Evolutionary conservation across 306 rosid species (phyloP), one percentile per base, ranked within the genome.

Genomic region (Prunus armeniaca): DNA sequence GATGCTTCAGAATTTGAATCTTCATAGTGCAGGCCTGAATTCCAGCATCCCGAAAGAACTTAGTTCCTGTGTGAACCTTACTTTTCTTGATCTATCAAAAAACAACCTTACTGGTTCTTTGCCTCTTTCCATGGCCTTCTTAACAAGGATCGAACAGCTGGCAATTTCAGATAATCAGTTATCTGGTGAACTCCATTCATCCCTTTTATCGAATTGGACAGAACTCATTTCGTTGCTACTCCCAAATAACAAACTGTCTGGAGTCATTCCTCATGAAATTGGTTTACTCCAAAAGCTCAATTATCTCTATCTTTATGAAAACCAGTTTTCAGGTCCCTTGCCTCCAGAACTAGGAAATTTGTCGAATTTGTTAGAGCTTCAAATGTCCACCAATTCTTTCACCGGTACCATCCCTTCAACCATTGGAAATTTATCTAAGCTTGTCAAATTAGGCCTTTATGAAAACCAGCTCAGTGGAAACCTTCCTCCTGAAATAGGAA

Each of bases 401-500:
- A 18, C 56, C 0, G 38, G 72, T 46, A 12, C 56, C 20, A 45
- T 67, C 14, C 72, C 72, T 41, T 49, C 25, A 7, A 19, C 76
- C 6, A 15, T 69, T 25, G 30, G 70, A 49, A 69, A 46, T 50
- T 75, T 78, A 9, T 45, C 27, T 25, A 46, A 50, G 62, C 82
- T 91, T 18, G 3, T 2, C 19, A 0, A 18, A 71, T 19, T 89
- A 27, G 65, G 81, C 2, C 84, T 89, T 52, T 89, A 71, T 74
- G 49, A 1, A 76, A 91, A 91, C 80, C 27, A 79, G 20, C 79
- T 88, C 65, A 77, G 80, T 14, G 93, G 91, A 51, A 78, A 66
- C 81, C 82, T 91, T 73, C 86, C 89, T 3, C 27, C 34, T 9
- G 91, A 81, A 15, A 86, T 91, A 52, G 89, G 88, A 66, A 87